Base-by-base conservation (phyloP, 2,329 filamentous ascomycete genomes). In the Fusarium fujikuroi region DNA sequence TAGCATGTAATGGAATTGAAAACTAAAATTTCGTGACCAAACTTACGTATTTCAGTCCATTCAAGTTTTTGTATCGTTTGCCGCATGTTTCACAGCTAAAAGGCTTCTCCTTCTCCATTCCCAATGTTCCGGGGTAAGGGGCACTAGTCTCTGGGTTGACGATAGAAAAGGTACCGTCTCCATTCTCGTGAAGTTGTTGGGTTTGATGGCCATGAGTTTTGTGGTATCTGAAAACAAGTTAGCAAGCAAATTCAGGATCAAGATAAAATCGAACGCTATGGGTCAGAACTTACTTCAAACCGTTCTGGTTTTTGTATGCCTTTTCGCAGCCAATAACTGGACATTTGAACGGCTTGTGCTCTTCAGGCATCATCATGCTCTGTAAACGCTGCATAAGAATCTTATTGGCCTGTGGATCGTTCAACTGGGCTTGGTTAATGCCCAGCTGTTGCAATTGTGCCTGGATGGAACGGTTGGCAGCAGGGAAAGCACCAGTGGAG, bases 81-180 rank as follows among this genome's bases (percentile, higher is more conserved):
- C 95, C 95, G 80, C 96, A 99, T 16, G 95, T 92, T 74, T 98
- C 95, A 82, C 96, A 99, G 80, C 95, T 95, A 82, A 98, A 98
- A 6, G 96, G 96, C 86, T 99, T 99, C 85, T 98, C 95, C 82
- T 98, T 99, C 84, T 99, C 96, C 96, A 99, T 99, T n/a, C 96
- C 96, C 40, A 97, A 87, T 2, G 96, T 98, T 37, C 96, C 96
- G 0, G 96, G 96, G 75, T 98, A 99, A 0, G 96, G 96, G 3
- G 94, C 90, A 34, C 93, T 96, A 0, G 96, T 98, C 79, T 97
- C 93, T 0, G 96, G 96, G 77, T 99, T 97, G 58, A 99, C 95
- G 75, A 99, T 99, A 1, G 95, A 98, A 81, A 97, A 98, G 5
- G 96, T 98, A 58, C 96, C 96, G 79, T 99, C 96, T 21, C 93